These are phyloP conservation scores for Podospora comata DNA, from an alignment of 495 filamentous ascomycete species.

Conservation along the genomic window DNA sequence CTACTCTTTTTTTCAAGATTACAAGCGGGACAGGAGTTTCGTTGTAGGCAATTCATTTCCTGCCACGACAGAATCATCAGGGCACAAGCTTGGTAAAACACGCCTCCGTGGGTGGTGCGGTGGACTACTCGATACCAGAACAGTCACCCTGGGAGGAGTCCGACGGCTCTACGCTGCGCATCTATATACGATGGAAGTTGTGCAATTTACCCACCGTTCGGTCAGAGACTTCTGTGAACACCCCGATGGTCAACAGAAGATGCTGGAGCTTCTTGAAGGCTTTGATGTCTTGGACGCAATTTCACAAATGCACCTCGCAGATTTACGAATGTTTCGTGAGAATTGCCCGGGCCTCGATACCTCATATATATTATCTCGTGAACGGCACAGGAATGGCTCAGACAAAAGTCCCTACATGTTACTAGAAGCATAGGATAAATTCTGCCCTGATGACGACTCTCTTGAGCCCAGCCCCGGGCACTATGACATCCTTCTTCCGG, in stretches of 20 bases:
- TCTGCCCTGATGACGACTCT: not conserved
- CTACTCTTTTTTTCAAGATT: not conserved
- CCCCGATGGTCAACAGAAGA: not conserved
- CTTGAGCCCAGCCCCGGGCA: not conserved
- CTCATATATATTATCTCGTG: not conserved
- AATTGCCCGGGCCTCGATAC: not conserved
- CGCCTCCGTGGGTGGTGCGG: not conserved
- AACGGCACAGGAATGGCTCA: not conserved
- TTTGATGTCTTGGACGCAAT: not conserved
- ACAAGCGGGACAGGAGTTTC: not conserved
- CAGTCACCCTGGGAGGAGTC: not conserved
- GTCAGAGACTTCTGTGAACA: not conserved
- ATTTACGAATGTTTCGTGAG: not conserved
- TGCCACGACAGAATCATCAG: not conserved
- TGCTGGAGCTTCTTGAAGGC: not conserved
- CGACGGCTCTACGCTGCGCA: too few relatives aligned
- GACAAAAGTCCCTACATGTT: not conserved
- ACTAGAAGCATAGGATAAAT: not conserved
- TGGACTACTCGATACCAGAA: not conserved
- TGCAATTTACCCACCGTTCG: not conserved
- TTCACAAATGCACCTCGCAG: not conserved
- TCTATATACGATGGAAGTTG: not conserved
- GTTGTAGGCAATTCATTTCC: not conserved
- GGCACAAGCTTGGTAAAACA: not conserved
- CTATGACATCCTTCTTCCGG: too few relatives aligned